Evolutionary conservation across 23 red algal species (phyloP), one percentile per base, ranked within the genome.

Genomic region (Cyanidiococcus yangmingshanensis): DNA sequence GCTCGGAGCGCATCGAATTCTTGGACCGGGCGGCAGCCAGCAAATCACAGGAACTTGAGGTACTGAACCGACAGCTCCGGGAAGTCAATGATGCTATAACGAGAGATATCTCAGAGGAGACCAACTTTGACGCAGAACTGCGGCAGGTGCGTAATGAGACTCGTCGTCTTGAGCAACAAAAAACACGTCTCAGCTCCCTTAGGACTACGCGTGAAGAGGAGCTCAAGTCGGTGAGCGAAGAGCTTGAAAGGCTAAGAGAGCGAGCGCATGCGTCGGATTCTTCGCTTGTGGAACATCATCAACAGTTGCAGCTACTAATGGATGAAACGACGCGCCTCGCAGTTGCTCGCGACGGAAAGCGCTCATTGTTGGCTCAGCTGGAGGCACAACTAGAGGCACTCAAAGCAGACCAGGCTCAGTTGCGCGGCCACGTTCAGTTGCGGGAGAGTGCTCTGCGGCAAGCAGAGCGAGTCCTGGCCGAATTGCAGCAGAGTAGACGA

Each of bases 161-260:
- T 12, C 25, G 79, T 30, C 51, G 7, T 21, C 34, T 31, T 1
- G 41, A 58, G 16, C 40, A 21, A 17, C 36, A 79, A 51, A 41
- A 41, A 17, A 74, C 41, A 16, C 41, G 25, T 39, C n/a, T 80
- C 7, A 38, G 80, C 30, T 80, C 80, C 41, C 36, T 67, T 2
- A 83, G 76, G 41, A 59, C 77, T 25, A 68, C 67, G 41, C 58
- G 68, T 67, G 80, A 90, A 18, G 58, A 84, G 2, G 80, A 84
- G 33, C 57, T 67, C 2, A 50, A 50, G 16, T 21, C 2, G 30
- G 39, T 82, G 3, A 51, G 74, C 17, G 58, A 40, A 0, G 39
- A 79, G 0, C 58, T 74, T 25, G 75, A 67, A 35, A 12, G 54
- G 1, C 68, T 75, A 3, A 31, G 76, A 59, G 58, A 68, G 1